Base-by-base conservation (phyloP, 2,329 filamentous ascomycete genomes). In the Colletotrichum sp. region DNA sequence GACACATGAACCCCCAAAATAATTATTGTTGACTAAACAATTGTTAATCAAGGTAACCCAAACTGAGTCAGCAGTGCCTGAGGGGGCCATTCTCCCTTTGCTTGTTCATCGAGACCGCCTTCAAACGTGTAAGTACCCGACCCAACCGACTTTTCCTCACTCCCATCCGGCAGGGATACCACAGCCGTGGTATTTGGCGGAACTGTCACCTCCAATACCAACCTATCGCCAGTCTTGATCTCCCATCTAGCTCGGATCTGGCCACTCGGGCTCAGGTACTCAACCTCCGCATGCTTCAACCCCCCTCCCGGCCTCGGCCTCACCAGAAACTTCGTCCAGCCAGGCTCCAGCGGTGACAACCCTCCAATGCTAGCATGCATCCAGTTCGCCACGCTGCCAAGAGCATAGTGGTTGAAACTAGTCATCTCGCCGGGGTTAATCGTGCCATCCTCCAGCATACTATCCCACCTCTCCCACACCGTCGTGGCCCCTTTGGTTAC, bases 391-490 rank as follows among this genome's bases (percentile, higher is more conserved):
- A 89, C 86, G 1, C 86, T 85, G 0, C 88, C 88, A 18, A 89
- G 84, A 0, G 88, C 85, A 69, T 89, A 90, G 75, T 90, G 88
- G 34, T 89, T 89, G 76, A 88, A 88, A 16, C 86, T 88, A 0
- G 87, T 89, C 88, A 89, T 89, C 36, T 81, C 78, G 1, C 87
- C 85, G 0, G 85, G 82, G 65, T 89, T 89, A 15, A 89, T 79
- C 0, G 77, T 82, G 0, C 87, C 87, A 69, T 89, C 81, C 0
- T 86, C 83, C 3, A 88, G 78, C 59, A 90, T 81, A 28, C 84
- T 86, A 52, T 90, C 87, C 88, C 88, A 90, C 4, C 88, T 83
- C 78, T 90, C 88, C 88, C 88, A 90, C 0, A 85, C 87, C 0
- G 88, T 90, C 0, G 88, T 90, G 0, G 83, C 88, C 10, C 82